A percentile compares a stretch with the other conserved stretches of the same genome.
phyloP scores from a whole-genome alignment of 805 yeast species.

The Ogataea paraovalis region DNA sequence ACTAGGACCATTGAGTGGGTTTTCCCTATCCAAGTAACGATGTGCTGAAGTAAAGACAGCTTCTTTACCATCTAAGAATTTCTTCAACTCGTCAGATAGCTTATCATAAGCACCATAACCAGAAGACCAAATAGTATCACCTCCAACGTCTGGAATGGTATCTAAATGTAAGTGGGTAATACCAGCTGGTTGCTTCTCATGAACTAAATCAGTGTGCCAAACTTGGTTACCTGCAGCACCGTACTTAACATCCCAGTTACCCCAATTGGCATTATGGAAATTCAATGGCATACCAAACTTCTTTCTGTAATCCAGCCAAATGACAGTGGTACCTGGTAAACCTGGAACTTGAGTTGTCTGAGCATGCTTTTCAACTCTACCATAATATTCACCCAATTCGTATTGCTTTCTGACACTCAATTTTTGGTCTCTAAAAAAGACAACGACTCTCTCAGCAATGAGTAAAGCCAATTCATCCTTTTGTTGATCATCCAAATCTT shows the following conservation, averaged over 20 bases:
- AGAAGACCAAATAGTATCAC: constrained; percentile 50
- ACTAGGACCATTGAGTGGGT: constrained; percentile 41
- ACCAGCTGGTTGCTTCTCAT: constrained; percentile 50
- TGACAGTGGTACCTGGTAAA: constrained; percentile 34
- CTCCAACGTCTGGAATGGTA: constrained; percentile 45
- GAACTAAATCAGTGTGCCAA: constrained; percentile 53
- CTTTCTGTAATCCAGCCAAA: constrained; percentile 36
- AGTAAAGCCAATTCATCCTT: constrained; percentile 42
- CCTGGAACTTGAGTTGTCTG: constrained; percentile 32
- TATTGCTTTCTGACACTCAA: constrained; percentile 39
- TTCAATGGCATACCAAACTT: constrained; percentile 17
- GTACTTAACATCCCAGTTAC: constrained; percentile 17
- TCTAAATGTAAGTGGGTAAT: constrained; percentile 47
- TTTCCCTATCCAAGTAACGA: constrained; percentile 33
- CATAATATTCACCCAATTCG: constrained; percentile 41
- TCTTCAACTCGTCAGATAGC: constrained; percentile 45
- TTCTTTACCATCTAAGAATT: constrained; percentile 47
- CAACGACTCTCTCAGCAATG: constrained; percentile 44
- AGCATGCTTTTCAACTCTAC: constrained; percentile 39
- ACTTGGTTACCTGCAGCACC: constrained; percentile 23
- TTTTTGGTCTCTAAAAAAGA: constrained; percentile 46
- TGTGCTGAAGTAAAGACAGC: constrained; percentile 41
- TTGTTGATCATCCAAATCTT: constrained; percentile 38
- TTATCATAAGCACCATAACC: constrained; percentile 54
- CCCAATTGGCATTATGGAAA: constrained; percentile 16